Percentiles rank a stretch among this genome's conserved stretches.
Evolutionary conservation across 495 filamentous ascomycete genomes (phyloP).

Genomic region (Sporormia fimetaria): DNA sequence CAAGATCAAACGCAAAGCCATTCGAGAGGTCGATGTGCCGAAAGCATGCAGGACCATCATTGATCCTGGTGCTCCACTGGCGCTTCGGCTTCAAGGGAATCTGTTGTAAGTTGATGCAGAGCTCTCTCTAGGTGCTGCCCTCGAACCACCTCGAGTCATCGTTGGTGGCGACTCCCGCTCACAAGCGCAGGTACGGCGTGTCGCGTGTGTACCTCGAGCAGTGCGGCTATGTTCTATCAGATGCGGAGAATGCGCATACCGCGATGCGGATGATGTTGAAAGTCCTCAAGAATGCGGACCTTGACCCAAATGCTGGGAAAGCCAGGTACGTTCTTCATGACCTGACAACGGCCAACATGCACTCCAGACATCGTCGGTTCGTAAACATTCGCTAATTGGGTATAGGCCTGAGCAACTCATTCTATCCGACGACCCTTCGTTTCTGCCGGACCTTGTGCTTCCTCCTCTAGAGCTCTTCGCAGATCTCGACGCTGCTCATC

Average conservation of each 20-base stretch:
- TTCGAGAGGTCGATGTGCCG: conserved; percentile 73
- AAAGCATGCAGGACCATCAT: conserved; percentile 82
- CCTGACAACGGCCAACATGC: not conserved
- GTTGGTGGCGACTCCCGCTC: not conserved
- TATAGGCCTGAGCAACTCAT: conserved; percentile 66
- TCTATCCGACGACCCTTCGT: conserved; percentile 75
- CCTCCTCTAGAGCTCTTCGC: conserved; percentile 39
- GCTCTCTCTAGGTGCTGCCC: not conserved
- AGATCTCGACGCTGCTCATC: conserved; percentile 43
- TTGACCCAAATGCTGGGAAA: conserved; percentile 63
- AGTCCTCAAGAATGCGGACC: conserved; percentile 40
- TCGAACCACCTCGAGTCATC: too few species aligned
- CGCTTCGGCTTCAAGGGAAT: conserved; percentile 82
- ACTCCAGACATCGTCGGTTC: not conserved
- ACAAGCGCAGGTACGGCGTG: conserved; percentile 55
- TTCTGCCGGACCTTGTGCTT: conserved; percentile 52
- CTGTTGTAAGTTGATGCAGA: conserved; percentile 46
- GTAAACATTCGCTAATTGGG: conserved; percentile 8
- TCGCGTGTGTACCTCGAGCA: conserved; percentile 78
- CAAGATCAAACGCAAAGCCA: conserved; percentile 75
- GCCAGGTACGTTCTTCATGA: conserved; percentile 58
- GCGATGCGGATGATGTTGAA: conserved; percentile 57
- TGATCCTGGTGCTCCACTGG: conserved; percentile 76
- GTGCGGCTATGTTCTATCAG: conserved; percentile 70
- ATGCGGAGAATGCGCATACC: conserved; percentile 64